Conservation (phyloP, 1,284 basidiomycete genomes). For the Cerrena zonata region DNA sequence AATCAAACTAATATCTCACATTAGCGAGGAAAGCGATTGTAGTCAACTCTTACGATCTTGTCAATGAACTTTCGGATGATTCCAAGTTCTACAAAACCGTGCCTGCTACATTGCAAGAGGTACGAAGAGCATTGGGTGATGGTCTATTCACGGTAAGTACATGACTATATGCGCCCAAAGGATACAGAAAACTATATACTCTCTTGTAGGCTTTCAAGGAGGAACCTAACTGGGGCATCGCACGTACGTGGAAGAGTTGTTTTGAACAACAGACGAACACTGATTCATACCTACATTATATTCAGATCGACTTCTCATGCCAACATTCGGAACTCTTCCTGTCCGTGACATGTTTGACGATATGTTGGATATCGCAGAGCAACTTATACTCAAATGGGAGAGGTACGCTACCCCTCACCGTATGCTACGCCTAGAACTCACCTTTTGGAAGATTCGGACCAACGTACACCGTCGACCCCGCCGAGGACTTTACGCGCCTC, state of each 20-base stretch:
- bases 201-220: slow-evolving; percentile 35
- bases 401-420: slow-evolving; percentile 23
- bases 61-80: slow-evolving; percentile 42
- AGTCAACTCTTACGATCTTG: slow-evolving; percentile 35
- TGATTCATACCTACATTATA: no score
- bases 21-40: slow-evolving; percentile 28
- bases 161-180: no score
- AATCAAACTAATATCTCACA: no score
- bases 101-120: slow-evolving; percentile 29
- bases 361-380: slow-evolving; percentile 46
- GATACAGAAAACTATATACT: no score
- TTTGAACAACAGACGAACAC: background rate
- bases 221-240: slow-evolving; percentile 46
- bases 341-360: slow-evolving; percentile 46
- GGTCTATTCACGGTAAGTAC: slow-evolving; percentile 42
- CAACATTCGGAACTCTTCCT: slow-evolving; percentile 43
- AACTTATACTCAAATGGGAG: slow-evolving; percentile 45
- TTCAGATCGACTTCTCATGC: slow-evolving; percentile 47
- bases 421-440: background rate
- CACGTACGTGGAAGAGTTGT: slow-evolving; percentile 30
- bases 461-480: slow-evolving; percentile 35
- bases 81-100: slow-evolving; percentile 40
- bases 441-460: slow-evolving; percentile 37
- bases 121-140: slow-evolving; percentile 40
- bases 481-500: slow-evolving; percentile 45